A percentile compares a stretch with the other conserved stretches of the same genome.
phyloP scores from a whole-genome alignment of 2,329 filamentous ascomycete species.

The Exophiala lecanii-corni region DNA sequence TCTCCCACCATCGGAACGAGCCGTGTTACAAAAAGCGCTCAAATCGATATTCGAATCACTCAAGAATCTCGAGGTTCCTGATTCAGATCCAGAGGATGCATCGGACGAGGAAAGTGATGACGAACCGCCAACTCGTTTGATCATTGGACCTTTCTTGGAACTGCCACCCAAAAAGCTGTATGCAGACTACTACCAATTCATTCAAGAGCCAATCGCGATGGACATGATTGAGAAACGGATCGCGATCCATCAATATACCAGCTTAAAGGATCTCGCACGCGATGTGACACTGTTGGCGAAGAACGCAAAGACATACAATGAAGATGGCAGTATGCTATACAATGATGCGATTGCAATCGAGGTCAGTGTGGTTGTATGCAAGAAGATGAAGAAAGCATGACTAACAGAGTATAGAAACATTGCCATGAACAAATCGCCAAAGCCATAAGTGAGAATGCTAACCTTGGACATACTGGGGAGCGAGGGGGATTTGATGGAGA shows the following conservation, averaged over 20 bases:
- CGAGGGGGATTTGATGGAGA: slow-evolving; percentile 46
- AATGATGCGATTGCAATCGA: slow-evolving; percentile 90
- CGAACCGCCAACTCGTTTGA: slow-evolving; percentile 62
- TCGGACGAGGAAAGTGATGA: slow-evolving; percentile 49
- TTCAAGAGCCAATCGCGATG: slow-evolving; percentile 90
- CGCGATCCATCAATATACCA: slow-evolving; percentile 89
- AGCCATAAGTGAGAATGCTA: slow-evolving; percentile 34
- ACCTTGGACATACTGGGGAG: slow-evolving; percentile 50
- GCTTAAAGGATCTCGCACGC: slow-evolving; percentile 70
- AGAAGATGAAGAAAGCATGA: too few species aligned
- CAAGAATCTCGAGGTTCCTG: slow-evolving; percentile 77
- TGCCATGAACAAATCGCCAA: slow-evolving; percentile 27
- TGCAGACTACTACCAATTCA: slow-evolving; percentile 92
- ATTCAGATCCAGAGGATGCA: slow-evolving; percentile 49
- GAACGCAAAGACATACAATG: slow-evolving; percentile 95
- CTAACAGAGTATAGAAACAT: slow-evolving; percentile 22
- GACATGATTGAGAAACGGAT: slow-evolving; percentile 92
- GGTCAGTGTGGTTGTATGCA: slow-evolving; percentile 56
- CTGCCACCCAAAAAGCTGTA: slow-evolving; percentile 84
- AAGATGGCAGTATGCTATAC: slow-evolving; percentile 88
- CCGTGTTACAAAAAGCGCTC: slow-evolving; percentile 73
- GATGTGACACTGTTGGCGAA: slow-evolving; percentile 81
- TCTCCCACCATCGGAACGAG: slow-evolving; percentile 65
- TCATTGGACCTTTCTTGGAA: slow-evolving; percentile 92
- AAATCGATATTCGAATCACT: slow-evolving; percentile 72